Evolutionary conservation across 1,284 basidiomycete genomes (phyloP).

Genomic region (Mycena citricolor): DNA sequence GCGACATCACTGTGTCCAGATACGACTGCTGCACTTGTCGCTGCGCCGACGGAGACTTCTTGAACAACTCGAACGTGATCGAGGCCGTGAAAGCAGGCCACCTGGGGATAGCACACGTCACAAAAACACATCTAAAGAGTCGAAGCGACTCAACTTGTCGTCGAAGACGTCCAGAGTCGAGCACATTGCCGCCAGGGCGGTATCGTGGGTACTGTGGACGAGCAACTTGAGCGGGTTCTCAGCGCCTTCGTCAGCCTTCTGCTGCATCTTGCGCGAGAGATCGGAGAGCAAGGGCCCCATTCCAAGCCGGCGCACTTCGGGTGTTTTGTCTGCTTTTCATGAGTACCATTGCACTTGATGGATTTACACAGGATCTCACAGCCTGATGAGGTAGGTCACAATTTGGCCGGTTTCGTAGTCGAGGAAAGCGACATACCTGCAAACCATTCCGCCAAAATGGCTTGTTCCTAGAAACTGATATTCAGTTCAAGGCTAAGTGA

Average conservation of each 20-base stretch:
- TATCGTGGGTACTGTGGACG: slow-evolving; percentile 77
- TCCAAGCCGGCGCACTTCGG: slow-evolving; percentile 74
- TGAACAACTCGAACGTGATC: slow-evolving; percentile 74
- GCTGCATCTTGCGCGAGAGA: slow-evolving; percentile 59
- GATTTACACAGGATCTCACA: no score
- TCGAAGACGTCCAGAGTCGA: slow-evolving; percentile 77
- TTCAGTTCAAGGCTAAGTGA: slow-evolving; percentile 4
- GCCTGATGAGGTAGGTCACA: no score
- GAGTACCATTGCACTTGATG: no score
- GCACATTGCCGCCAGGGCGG: slow-evolving; percentile 67
- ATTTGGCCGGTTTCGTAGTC: no score
- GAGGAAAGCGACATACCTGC: no score
- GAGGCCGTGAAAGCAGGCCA: slow-evolving; percentile 77
- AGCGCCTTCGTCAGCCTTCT: slow-evolving; percentile 45
- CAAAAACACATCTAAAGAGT: neutral
- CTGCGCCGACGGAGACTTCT: slow-evolving; percentile 32
- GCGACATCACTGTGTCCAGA: slow-evolving; percentile 38
- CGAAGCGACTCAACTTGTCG: slow-evolving; percentile 48
- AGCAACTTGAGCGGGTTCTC: slow-evolving; percentile 59
- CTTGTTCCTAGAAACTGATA: slow-evolving; percentile 56
- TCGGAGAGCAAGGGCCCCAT: slow-evolving; percentile 76
- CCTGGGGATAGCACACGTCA: slow-evolving; percentile 34
- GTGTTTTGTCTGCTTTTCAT: slow-evolving; percentile 67
- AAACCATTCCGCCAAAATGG: slow-evolving; percentile 81
- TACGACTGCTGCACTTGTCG: slow-evolving; percentile 28